Base-by-base conservation (phyloP, 1,284 basidiomycete genomes). In the Boletellus deceptivus region DNA sequence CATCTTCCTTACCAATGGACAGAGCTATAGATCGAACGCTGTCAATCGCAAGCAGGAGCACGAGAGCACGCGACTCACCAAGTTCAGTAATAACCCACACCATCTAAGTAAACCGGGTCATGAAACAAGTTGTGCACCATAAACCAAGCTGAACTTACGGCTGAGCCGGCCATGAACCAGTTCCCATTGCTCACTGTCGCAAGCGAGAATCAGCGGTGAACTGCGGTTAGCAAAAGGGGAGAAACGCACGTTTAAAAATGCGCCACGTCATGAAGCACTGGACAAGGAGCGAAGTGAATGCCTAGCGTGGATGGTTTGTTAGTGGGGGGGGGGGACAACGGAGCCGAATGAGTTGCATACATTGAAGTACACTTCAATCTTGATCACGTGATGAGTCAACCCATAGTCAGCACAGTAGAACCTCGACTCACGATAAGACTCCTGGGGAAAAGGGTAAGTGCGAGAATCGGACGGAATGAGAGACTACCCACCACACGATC, bases 81-180 rank as follows among this genome's bases (percentile, higher is more conserved):
- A 82, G 82, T 63, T 82, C 78, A n/a, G 66, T 72, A 11, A 75
- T 24, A 22, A 83, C 72, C 9, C 83, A 54, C 20, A 33, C 3
- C 51, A 61, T 34, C 63, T 64, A 27, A 16, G 17, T 34, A 31
- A 45, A 27, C 13, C 31, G 8, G 3, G 18, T 1, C 39, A 16
- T 47, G 31, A 31, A 39, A 24, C 4, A n/a, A 11, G 7, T 18
- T 13, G 3, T 10, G 16, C 22, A 20, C 11, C 8, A 6, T 1
- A 1, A 45, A 20, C 8, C 14, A 48, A 16, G 20, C 6, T 36
- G 1, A 17, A 46, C 56, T 40, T 50, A 66, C 56, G 16, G 53
- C 54, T 1, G 37, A 6, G 24, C 27, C 29, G 14, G 50, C 54
- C 10, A 48, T 44, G 17, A 49, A 9, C 35, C 24, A 36, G 27